Evolutionary conservation across 2,329 filamentous ascomycete species (phyloP).

Genomic region (Colletotrichum higginsianum): DNA sequence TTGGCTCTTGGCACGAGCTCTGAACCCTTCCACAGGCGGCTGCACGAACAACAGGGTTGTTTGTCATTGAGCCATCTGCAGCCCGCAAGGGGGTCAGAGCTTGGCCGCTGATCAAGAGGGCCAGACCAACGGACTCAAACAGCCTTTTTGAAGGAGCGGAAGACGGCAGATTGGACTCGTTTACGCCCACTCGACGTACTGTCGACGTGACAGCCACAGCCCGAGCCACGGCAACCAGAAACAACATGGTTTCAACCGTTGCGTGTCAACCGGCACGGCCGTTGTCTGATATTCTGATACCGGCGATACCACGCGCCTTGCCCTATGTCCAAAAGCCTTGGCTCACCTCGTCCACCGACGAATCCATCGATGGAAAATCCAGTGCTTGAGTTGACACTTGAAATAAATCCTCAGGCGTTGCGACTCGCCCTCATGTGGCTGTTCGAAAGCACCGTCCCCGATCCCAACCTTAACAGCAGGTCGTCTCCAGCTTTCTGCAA

Average conservation of each 20-base stretch:
- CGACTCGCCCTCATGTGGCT: neutral
- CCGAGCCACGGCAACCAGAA: constrained; percentile 18
- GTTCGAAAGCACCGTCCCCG: neutral
- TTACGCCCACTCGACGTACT: neutral
- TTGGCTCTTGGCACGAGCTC: neutral
- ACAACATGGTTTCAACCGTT: constrained; percentile 22
- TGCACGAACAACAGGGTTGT: constrained; percentile 13
- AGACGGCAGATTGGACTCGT: neutral
- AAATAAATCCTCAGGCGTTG: neutral
- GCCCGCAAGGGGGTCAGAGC: constrained; percentile 14
- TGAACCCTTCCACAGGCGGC: neutral
- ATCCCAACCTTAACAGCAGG: neutral
- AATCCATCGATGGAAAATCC: neutral
- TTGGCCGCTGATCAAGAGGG: constrained; percentile 34
- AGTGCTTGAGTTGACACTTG: too few relatives aligned
- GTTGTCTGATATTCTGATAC: constrained; percentile 27
- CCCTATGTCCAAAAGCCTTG: neutral
- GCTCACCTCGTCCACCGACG: constrained; percentile 1
- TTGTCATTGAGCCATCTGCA: constrained; percentile 13
- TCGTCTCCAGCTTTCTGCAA: constrained; percentile 8
- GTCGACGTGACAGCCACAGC: constrained; percentile 29
- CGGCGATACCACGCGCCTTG: neutral
- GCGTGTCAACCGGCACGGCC: constrained; percentile 17
- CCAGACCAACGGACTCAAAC: constrained; percentile 16
- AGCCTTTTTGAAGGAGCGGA: too few relatives aligned